Evolutionary conservation across 768 basidiomycete genomes (phyloP), one percentile per base, ranked within the genome.

Genomic region (Sporobolomyces phaffii): DNA sequence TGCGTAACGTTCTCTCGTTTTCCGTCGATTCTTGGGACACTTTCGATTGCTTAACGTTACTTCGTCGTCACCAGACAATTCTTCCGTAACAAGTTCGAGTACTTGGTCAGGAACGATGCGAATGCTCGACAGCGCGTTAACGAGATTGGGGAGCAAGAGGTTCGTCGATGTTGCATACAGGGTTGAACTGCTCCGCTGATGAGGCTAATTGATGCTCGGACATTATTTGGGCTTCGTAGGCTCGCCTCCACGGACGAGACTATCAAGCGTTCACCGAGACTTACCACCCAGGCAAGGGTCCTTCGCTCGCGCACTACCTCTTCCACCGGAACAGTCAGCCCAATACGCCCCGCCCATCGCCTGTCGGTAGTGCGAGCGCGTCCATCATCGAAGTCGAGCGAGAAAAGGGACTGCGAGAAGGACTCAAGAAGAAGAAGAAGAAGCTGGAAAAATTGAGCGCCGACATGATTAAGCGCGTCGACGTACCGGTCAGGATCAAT

Each of bases 381-480:
- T 58, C 64, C 4, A 17, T 31, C 28, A 29, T 29, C 34, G 29
- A 29, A 24, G 68, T 24, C 29, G 45, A 60, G 47, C 54, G 59
- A 31, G 64, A 66, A 41, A 54, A 17, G 51, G 61, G 60, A 34
- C 24, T 38, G 47, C n/a, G 45, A 53, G 44, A 64, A 47, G 53
- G 52, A 24, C 57, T 52, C 20, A 65, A 68, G 58, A 62, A 66
- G 40, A 69, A 69, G 57, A 69, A 69, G 58, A 61, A 64, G 29
- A 74, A 72, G 65, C 36, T 51, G 44, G 64, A 64, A 9, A 78
- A 73, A 57, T 64, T 91, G 9, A 78, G 83, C 52, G 80, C 87
- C 29, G 85, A 89, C 60, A 90, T 90, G 88, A 90, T 91, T 62
- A 82, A 84, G 34, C 81, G 89, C 3, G 56, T 69, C 24, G 74